Conservation (phyloP, 2,329 filamentous ascomycete genomes). For the Phialophora tarda region DNA sequence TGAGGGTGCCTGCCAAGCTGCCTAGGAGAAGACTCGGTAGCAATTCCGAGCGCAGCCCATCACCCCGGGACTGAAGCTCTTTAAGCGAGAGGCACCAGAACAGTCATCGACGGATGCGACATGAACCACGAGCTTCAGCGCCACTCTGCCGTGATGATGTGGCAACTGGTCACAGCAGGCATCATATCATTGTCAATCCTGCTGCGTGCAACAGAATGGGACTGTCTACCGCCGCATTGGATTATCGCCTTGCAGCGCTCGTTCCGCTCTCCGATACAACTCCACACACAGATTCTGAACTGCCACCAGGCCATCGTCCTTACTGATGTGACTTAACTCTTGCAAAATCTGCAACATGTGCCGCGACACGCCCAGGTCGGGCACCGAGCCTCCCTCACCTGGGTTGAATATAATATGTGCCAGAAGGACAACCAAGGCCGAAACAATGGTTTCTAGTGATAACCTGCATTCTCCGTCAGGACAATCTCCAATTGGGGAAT, state of each 20-base stretch:
- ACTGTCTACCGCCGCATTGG: not conserved
- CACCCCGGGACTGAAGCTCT: too few relatives aligned
- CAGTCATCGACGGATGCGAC: not conserved
- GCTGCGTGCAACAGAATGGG: not conserved
- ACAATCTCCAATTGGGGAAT: not conserved
- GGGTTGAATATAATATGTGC: constrained; percentile 96
- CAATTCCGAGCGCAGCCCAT: not conserved
- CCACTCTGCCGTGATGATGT: not conserved
- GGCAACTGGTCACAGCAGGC: not conserved
- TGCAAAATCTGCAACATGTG: constrained; percentile 26
- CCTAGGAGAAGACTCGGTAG: not conserved
- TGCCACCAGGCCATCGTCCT: constrained; percentile 90
- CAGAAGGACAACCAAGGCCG: constrained; percentile 89
- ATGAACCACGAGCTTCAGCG: not conserved
- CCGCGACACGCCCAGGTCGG: constrained; percentile 22
- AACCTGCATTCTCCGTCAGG: constrained; percentile 60
- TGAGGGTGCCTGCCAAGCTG: not conserved
- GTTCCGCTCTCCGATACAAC: constrained; percentile 26
- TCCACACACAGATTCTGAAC: constrained; percentile 68
- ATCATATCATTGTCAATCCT: not conserved
- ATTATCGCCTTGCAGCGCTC: constrained; percentile 12
- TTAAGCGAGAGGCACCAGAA: not conserved
- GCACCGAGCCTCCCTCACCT: constrained; percentile 60
- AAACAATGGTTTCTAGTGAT: constrained; percentile 93
- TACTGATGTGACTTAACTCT: constrained; percentile 65